Evolutionary conservation across 305 asterid species (phyloP).

Genomic region (Fraxinus baroniana): DNA sequence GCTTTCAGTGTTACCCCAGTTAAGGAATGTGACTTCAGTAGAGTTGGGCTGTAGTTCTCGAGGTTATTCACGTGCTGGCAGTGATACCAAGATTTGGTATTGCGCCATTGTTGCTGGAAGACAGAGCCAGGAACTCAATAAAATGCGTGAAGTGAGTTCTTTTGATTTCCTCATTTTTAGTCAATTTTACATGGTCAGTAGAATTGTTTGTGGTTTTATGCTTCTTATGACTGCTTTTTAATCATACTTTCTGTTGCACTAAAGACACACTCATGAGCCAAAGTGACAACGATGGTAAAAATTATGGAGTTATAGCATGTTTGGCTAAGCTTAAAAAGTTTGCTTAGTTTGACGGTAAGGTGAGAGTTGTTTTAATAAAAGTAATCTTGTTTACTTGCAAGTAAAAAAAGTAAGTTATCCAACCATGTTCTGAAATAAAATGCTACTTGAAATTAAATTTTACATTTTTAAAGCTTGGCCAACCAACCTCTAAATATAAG

Average conservation of each 20-base stretch:
- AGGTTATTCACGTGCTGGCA: conserved; percentile 87
- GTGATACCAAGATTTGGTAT: conserved; percentile 81
- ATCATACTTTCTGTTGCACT: not conserved
- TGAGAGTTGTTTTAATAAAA: not conserved
- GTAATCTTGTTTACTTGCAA: not conserved
- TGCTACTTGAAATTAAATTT: not conserved
- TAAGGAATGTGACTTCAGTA: conserved; percentile 74
- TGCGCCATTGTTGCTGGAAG: conserved; percentile 93
- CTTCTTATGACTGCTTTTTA: not conserved
- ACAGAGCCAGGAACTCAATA: conserved; percentile 78
- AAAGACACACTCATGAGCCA: not conserved
- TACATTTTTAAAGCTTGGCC: not conserved
- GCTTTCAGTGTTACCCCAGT: conserved; percentile 88
- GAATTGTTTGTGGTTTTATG: conserved; percentile 15
- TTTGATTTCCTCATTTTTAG: conserved; percentile 10
- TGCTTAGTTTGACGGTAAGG: not conserved
- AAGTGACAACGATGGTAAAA: not conserved
- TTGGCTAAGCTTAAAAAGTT: not conserved
- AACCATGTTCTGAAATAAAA: not conserved
- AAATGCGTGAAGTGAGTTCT: conserved; percentile 87
- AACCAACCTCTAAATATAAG: not conserved
- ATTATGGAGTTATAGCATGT: not conserved
- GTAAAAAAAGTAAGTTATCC: not conserved
- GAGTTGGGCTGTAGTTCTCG: conserved; percentile 89
- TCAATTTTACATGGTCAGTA: not conserved